Evolutionary conservation across 352 stramenopile genomes (phyloP), one percentile per base, ranked within the genome.

Genomic region (Elongisporangium undulatum): DNA sequence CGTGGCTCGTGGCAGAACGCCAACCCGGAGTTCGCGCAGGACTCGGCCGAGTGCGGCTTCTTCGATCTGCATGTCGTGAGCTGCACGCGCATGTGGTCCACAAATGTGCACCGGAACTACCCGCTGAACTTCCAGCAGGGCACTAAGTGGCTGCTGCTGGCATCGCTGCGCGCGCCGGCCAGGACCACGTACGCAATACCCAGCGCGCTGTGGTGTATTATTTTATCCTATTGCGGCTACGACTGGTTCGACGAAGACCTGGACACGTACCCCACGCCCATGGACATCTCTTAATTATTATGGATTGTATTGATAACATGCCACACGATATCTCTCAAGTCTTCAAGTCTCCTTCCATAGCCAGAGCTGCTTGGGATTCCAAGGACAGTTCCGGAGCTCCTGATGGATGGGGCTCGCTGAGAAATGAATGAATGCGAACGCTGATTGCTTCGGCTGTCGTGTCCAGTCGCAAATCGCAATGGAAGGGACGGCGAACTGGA

Each of bases 1-100:
- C 69, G 80, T 24, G 77, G 77, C 1, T 75, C 63, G 8, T 90
- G 80, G 80, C 73, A 86, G 58, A 84, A 85, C 53, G 29, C 29
- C 4, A 41, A 41, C 29, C 29, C 29, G 5, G 29, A 41, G 29
- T 41, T 41, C 29, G 29, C 29, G 29, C 29, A 41, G 29, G 29
- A 41, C 13, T 67, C 71, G 8, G 63, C 75, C 1, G 75, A 84
- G 53, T 65, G 70, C 15, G 75, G 75, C 1, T 67, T 71, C 24
- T 55, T 84, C 22, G 72, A 77, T 54, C 72, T 84, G 19, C 57
- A 71, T 3, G 50, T 82, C 2, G 34, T 69, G 10, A 58, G 62
- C 16, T 61, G 72, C 6, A 64, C 66, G 26, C 67, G 75, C 4
- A 56, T 72, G 13, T 84, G 75, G 75, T 73, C 72, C 29, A 55